Percentiles rank a stretch among this genome's conserved stretches.
Conservation (phyloP, 352 stramenopile genomes). For the Phytophthora sansomeana region DNA sequence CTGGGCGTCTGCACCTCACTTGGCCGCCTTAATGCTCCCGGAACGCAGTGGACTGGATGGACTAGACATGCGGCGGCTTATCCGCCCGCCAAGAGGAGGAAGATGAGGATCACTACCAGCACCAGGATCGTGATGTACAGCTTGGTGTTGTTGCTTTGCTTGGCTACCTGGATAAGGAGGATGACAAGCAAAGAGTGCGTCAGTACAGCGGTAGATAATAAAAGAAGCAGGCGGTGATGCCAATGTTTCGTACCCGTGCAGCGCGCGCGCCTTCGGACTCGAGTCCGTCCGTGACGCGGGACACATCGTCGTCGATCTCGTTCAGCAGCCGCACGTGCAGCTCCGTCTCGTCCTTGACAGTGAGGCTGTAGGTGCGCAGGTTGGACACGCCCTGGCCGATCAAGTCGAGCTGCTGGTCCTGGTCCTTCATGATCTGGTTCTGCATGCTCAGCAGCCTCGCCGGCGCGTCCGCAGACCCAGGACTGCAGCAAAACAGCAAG, state of each 20-base stretch:
- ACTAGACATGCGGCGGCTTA: slow-evolving; percentile 22
- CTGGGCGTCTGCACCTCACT: background rate
- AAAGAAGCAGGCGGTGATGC: background rate
- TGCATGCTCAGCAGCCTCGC: slow-evolving; percentile 81
- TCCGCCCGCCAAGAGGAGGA: slow-evolving; percentile 84
- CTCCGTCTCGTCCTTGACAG: slow-evolving; percentile 91
- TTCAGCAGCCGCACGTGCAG: slow-evolving; percentile 89
- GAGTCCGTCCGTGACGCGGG: slow-evolving; percentile 84
- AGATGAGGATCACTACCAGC: slow-evolving; percentile 87
- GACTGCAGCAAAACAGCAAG: slow-evolving; percentile 28
- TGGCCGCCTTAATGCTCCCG: background rate
- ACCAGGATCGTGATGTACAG: slow-evolving; percentile 93
- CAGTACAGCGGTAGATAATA: slow-evolving; percentile 1
- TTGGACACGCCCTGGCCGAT: slow-evolving; percentile 87
- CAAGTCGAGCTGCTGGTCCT: slow-evolving; percentile 87
- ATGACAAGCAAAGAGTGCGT: background rate
- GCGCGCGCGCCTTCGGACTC: slow-evolving; percentile 83
- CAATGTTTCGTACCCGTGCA: slow-evolving; percentile 48
- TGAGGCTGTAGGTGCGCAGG: slow-evolving; percentile 85
- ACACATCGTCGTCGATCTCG: slow-evolving; percentile 91
- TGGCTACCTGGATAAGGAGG: slow-evolving; percentile 78
- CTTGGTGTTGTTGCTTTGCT: slow-evolving; percentile 95
- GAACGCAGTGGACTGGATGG: slow-evolving; percentile 17
- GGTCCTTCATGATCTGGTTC: slow-evolving; percentile 93
- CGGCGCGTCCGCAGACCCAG: slow-evolving; percentile 37